Base-by-base conservation (phyloP, 2,329 filamentous ascomycete species). In the Arthrobotrys iridis region DNA sequence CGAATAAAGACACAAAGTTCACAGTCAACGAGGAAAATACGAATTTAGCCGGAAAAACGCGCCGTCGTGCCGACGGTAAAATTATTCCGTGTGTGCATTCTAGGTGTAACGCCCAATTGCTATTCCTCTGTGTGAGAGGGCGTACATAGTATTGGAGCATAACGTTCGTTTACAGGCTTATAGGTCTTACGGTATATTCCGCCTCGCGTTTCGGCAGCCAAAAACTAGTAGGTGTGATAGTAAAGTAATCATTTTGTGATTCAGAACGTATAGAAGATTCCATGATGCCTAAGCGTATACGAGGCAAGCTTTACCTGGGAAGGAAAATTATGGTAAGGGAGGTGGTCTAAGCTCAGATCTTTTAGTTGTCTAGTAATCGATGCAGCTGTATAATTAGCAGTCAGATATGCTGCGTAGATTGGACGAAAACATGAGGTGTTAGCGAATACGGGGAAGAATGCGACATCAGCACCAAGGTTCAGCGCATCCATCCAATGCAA, bases 61-160 rank as follows among this genome's bases (percentile, higher is more conserved):
- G 37, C 71, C 71, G 71, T 57, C 71, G 71, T 65, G 40, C 71
- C 71, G 71, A 75, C 71, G 71, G 71, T 68, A 68, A 75, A 75
- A 75, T 52, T 75, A 41, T 59, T 75, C 71, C 71, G 63, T 64
- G 71, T 60, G 45, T 62, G 52, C 41, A 33, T 41, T 15, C 18
- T 35, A 22, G 45, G 15, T 28, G 28, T 20, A 22, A 41, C 59
- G 5, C 30, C 13, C 20, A n/a, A 40, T 65, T 52, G 35, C 33
- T 65, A 22, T 37, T 46, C 24, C 20, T 62, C n/a, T 15, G 35
- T 26, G 33, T 60, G 45, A 30, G 41, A 33, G 20, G 33, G 15
- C 15, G 33, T 30, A 30, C 35, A 24, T 50, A 20, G 41, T 40
- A 30, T 24, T 11, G 30, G 20, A 20, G 35, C 28, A 24, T 52